Evolutionary conservation across 225 moss, liverwort and hornwort genomes (phyloP).

Genomic region (Marchantia paleacea): DNA sequence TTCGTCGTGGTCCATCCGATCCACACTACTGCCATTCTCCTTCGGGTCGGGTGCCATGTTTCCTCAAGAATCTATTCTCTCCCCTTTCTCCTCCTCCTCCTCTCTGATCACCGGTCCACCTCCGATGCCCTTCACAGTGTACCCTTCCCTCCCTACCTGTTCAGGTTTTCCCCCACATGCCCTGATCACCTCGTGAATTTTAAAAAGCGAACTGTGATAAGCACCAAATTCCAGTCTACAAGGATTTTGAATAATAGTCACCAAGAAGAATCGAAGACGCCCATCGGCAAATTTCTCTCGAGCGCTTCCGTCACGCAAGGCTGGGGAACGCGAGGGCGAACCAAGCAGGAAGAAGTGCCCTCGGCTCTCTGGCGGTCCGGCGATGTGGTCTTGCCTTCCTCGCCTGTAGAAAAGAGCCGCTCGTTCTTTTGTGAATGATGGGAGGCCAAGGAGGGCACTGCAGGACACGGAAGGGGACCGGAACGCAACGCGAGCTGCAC

Average conservation of each 20-base stretch:
- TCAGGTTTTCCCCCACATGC: not conserved
- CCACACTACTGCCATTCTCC: slow-evolving; percentile 17
- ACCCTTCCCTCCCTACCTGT: not conserved
- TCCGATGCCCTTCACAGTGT: not conserved
- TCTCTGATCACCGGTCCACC: not conserved
- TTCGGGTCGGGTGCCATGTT: slow-evolving; percentile 24
- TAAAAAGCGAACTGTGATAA: not conserved
- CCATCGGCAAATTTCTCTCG: not conserved
- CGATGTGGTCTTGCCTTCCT: too few species aligned
- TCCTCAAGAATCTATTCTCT: not conserved
- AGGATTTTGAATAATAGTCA: not conserved
- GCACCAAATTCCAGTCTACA: not conserved
- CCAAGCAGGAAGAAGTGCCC: not conserved
- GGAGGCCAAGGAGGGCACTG: not conserved
- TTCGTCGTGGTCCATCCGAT: slow-evolving; percentile 23
- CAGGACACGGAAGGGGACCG: too few species aligned
- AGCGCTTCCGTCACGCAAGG: too few species aligned
- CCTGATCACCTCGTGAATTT: not conserved
- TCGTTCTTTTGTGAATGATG: not conserved
- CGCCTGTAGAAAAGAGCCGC: not conserved
- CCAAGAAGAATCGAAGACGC: too few species aligned
- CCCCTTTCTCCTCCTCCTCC: not conserved
- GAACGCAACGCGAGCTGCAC: too few species aligned
- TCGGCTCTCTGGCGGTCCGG: not conserved
- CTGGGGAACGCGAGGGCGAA: not conserved